Evolutionary conservation across 805 yeast genomes (phyloP).

Genomic region (Zygoascus ofunaensis): DNA sequence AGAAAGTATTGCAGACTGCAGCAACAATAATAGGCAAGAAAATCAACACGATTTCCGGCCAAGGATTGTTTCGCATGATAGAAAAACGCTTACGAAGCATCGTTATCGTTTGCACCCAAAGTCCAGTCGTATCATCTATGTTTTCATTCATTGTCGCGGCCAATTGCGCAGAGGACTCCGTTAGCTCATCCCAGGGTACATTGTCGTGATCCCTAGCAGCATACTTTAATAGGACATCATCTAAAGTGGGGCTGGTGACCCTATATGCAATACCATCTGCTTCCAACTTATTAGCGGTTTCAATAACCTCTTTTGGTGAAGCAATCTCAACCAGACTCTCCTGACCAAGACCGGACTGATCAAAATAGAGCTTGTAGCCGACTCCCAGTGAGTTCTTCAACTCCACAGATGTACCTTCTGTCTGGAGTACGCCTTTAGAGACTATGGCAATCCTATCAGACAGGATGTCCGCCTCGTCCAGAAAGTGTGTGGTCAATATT

Average conservation of each 20-base stretch:
- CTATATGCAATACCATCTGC: conserved; percentile 18
- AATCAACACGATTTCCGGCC: conserved; percentile 21
- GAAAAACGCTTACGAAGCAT: conserved; percentile 25
- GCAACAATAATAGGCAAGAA: conserved; percentile 27
- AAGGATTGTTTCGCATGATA: conserved; percentile 24
- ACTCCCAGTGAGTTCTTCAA: conserved; percentile 29
- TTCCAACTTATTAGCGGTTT: conserved; percentile 19
- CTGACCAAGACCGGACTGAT: conserved; percentile 21
- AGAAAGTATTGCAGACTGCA: conserved; percentile 18
- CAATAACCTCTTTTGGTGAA: conserved; percentile 20
- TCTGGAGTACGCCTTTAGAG: conserved; percentile 26
- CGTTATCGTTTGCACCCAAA: conserved; percentile 20
- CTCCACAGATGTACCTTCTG: conserved; percentile 27
- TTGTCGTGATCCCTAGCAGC: conserved; percentile 22
- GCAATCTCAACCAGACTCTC: conserved; percentile 20
- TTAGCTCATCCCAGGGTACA: conserved; percentile 3
- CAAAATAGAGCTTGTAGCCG: conserved; percentile 24
- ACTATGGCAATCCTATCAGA: conserved; percentile 28
- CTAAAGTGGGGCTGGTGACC: conserved; percentile 30
- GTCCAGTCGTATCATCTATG: conserved; percentile 13
- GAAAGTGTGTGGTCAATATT: conserved; percentile 29
- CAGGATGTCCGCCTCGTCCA: conserved; percentile 31
- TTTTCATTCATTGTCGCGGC: conserved; percentile 8
- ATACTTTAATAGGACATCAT: conserved; percentile 27
- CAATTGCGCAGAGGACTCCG: conserved; percentile 2